Percentiles rank a stretch among this genome's conserved stretches.
Conservation (phyloP, 2,329 filamentous ascomycete species). For the Dactylella cylindrospora region DNA sequence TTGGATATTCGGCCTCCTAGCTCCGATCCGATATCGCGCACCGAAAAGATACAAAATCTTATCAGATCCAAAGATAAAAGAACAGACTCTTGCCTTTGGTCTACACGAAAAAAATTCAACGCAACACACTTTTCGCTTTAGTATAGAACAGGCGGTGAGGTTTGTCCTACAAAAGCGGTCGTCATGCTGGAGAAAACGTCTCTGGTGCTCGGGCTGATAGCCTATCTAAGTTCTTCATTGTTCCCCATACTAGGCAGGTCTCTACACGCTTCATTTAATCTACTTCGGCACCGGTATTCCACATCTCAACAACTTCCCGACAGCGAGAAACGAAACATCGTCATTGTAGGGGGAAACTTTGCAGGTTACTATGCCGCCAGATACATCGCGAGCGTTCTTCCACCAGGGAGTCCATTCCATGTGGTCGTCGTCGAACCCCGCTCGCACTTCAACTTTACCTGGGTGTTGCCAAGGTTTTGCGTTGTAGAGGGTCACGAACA, state of each 20-base stretch:
- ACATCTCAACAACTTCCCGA: neutral
- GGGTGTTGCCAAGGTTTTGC: conserved; percentile 62
- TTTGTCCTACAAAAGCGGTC: neutral
- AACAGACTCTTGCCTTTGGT: no score
- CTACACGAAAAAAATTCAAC: neutral
- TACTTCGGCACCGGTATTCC: neutral
- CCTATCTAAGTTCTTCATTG: neutral
- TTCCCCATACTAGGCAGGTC: neutral
- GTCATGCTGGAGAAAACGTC: neutral
- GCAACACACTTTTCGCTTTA: no score
- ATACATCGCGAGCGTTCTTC: conserved; percentile 57
- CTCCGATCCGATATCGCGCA: no score
- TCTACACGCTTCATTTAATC: neutral
- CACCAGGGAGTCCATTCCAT: conserved; percentile 56
- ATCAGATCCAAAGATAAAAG: conserved; percentile 3
- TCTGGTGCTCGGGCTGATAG: neutral
- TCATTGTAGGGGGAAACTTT: conserved; percentile 63
- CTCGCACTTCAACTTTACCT: conserved; percentile 64
- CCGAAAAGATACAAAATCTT: conserved; percentile 1
- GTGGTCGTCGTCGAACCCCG: conserved; percentile 63
- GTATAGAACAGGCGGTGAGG: no score
- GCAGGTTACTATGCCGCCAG: conserved; percentile 59
- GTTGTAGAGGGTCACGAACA: conserved; percentile 61
- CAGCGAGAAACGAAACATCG: conserved; percentile 54
- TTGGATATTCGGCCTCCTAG: no score